phyloP scores from a whole-genome alignment of 2,329 filamentous ascomycete species.

The Aotearoamyces nothofagi region DNA sequence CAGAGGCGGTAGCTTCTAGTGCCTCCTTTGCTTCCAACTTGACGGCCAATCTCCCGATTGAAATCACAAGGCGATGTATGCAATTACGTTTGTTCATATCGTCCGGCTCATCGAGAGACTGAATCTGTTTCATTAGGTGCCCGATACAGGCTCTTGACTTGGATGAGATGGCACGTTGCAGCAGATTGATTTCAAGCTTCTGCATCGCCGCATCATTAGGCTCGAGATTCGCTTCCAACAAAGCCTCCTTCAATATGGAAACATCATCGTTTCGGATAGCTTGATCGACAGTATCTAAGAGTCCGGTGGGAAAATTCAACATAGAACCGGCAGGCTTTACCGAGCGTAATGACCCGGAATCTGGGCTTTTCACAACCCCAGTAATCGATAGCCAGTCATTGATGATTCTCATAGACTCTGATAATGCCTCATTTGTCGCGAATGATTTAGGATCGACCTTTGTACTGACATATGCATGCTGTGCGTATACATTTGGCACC shows the following conservation, averaged over 20 bases:
- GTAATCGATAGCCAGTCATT: constrained; percentile 86
- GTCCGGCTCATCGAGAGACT: constrained; percentile 67
- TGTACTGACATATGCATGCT: constrained; percentile 74
- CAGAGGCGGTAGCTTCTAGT: constrained; percentile 27
- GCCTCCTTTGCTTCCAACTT: constrained; percentile 12
- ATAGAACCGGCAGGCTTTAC: constrained; percentile 58
- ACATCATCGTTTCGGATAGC: constrained; percentile 57
- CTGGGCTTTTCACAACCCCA: constrained; percentile 63
- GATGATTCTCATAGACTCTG: constrained; percentile 47
- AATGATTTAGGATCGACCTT: constrained; percentile 86
- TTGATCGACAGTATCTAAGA: constrained; percentile 58
- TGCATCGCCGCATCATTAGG: constrained; percentile 40
- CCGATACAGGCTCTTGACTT: constrained; percentile 54
- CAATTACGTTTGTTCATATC: constrained; percentile 93
- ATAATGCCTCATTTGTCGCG: constrained; percentile 53
- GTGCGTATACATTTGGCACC: constrained; percentile 57
- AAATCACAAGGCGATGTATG: constrained; percentile 81
- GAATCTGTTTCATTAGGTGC: constrained; percentile 53
- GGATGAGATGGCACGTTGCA: constrained; percentile 63
- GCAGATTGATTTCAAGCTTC: constrained; percentile 58
- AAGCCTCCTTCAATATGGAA: constrained; percentile 34
- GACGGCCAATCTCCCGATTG: constrained; percentile 61
- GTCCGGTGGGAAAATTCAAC: constrained; percentile 51
- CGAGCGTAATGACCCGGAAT: constrained; percentile 55
- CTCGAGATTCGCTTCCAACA: constrained; percentile 40